Evolutionary conservation across 2,329 filamentous ascomycete species (phyloP), one percentile per base, ranked within the genome.

Genomic region (Thelonectria blattea): DNA sequence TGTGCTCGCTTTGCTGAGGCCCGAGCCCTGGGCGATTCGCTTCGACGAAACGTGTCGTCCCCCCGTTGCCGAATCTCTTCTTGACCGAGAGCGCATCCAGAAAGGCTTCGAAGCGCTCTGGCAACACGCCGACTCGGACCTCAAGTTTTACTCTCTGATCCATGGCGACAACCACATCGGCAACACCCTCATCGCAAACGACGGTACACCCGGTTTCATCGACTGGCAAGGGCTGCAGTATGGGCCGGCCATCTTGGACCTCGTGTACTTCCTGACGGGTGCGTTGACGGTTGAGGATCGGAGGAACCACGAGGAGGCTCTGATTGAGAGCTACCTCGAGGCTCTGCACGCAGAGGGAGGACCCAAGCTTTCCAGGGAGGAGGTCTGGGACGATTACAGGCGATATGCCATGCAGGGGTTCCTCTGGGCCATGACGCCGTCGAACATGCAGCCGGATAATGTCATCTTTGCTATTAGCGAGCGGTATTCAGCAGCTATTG

Each of bases 201-300:
- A 61, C 24, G 53, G 58, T 1, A 61, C 53, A 15, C 53, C 58
- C 4, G 58, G 58, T 3, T 57, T 61, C 18, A 57, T 61, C 39
- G 58, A 61, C 58, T 61, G 58, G 58, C 58, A 61, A 27, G 53
- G 53, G 27, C 53, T 61, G 2, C 49, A 61, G 20, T 57, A 61
- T 11, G 58, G 58, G 2, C 53, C 58, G 10, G 53, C 53, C 7
- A 39, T 61, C 18, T 49, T 57, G 0, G 53, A 61, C n/a, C 30
- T 61, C 17, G 58, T 49, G 8, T 57, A 57, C 48, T 57, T 61
- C 37, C 53, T 61, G 1, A 53, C 32, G 12, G 58, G 58, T 11
- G 58, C 53, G 2, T 30, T 61, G 53, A 57, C 49, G 2, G 45
- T 61, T 4, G 53, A 61, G 11, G 58, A 61, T 37, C 48, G 58